Percentiles rank a stretch among this genome's conserved stretches.
phyloP scores from a whole-genome alignment of 2,329 filamentous ascomycete species.

The Chaetothyriales sp. region DNA sequence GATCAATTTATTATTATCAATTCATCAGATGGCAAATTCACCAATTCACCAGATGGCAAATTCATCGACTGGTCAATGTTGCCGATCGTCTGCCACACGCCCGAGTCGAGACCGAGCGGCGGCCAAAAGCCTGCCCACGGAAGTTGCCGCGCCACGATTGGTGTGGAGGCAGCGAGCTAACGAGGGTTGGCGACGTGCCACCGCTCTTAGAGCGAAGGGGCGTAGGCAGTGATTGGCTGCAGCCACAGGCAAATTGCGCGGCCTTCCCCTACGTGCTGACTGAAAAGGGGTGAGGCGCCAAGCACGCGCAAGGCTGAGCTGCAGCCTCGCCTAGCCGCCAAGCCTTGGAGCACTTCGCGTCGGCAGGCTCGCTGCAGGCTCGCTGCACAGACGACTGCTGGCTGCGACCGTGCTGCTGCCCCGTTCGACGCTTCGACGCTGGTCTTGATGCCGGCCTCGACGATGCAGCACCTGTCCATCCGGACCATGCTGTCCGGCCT shows the following conservation, averaged over 20 bases:
- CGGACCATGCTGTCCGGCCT: conserved; percentile 33
- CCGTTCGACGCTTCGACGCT: too few relatives aligned
- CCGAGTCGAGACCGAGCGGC: neutral
- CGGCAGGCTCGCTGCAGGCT: too few relatives aligned
- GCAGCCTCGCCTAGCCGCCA: neutral
- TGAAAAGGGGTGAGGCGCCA: neutral
- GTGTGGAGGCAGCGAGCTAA: too few relatives aligned
- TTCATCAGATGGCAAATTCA: neutral
- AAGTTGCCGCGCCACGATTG: neutral
- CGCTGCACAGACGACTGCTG: too few relatives aligned
- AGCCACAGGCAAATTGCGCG: neutral
- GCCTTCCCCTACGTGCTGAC: too few relatives aligned
- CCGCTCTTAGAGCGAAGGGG: too few relatives aligned
- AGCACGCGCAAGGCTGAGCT: neutral
- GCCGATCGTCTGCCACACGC: neutral
- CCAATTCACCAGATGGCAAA: neutral
- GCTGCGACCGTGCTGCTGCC: too few relatives aligned
- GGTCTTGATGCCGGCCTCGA: neutral
- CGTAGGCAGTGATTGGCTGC: neutral
- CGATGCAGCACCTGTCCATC: conserved; percentile 26
- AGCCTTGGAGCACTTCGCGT: neutral
- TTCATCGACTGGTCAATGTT: neutral
- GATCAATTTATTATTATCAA: neutral
- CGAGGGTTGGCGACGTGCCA: neutral
- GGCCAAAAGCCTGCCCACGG: neutral